These are phyloP conservation scores for Tetrahymena thermophila DNA, from an alignment of 73 alveolate genomes.

Conservation along the genomic window DNA sequence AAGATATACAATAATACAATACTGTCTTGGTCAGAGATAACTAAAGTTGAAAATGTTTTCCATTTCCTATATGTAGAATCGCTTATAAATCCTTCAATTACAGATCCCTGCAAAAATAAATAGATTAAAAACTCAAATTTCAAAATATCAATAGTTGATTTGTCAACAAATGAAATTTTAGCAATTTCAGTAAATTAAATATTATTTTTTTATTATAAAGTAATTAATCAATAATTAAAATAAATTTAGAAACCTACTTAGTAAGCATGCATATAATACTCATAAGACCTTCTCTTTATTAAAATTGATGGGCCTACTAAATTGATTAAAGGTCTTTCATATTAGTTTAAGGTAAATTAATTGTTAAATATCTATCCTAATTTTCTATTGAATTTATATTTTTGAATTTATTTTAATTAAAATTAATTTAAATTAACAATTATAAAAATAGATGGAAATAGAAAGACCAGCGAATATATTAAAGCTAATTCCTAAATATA, in stretches of 20 bases:
- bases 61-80: neutral
- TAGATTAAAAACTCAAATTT: neutral
- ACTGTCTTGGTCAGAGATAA: neutral
- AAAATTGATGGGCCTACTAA: neutral
- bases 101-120: neutral
- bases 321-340: neutral
- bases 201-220: neutral
- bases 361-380: neutral
- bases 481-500: neutral
- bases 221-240: neutral
- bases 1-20: neutral
- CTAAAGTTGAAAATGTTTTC: neutral
- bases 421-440: too few relatives aligned
- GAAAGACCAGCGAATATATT: neutral
- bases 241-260: neutral
- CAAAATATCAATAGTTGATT: neutral
- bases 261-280: neutral
- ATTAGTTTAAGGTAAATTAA: neutral
- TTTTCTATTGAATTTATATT: too few relatives aligned
- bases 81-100: neutral
- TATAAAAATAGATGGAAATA: neutral
- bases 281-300: neutral
- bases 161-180: neutral
- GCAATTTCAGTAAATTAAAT: neutral
- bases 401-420: too few relatives aligned